Conservation (phyloP, 208 protist species). For the Acanthamoeba pearcei region DNA sequence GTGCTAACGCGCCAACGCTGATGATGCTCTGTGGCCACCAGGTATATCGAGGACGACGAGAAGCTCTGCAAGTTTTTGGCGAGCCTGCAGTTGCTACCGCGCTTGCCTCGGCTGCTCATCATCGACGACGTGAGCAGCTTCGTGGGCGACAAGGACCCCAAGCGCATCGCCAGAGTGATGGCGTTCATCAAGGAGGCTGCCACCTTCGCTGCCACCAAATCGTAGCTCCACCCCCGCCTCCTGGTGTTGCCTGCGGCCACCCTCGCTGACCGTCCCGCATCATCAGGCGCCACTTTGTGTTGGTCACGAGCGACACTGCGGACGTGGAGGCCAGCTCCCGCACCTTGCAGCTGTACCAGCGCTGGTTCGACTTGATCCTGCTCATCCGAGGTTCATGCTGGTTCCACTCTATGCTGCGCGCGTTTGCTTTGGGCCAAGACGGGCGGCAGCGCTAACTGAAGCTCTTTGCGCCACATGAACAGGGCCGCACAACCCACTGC, state of each 20-base stretch:
- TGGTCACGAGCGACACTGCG: not conserved
- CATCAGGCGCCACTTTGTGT: conserved; percentile 34
- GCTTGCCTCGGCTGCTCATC: not conserved
- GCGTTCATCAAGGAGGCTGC: conserved; percentile 61
- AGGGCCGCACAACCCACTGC: conserved; percentile 18
- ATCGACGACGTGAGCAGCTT: conserved; percentile 30
- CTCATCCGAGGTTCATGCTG: not conserved
- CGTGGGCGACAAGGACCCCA: conserved; percentile 10
- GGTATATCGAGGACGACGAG: conserved; percentile 51
- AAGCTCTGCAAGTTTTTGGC: conserved; percentile 50
- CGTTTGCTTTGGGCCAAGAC: no score
- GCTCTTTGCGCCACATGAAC: not conserved
- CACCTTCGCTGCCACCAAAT: not conserved
- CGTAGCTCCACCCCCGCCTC: not conserved
- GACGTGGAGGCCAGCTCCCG: not conserved
- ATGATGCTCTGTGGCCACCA: not conserved
- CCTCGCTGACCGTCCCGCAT: not conserved
- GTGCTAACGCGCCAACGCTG: not conserved
- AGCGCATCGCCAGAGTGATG: conserved; percentile 37
- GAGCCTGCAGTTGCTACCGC: conserved; percentile 18
- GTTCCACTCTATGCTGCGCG: not conserved
- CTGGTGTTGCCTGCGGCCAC: not conserved
- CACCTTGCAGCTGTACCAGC: not conserved
- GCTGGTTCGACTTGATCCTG: conserved; percentile 1
- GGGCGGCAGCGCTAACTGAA: no score